These are phyloP conservation scores for Beauveria sp. DNA, from an alignment of 2,329 filamentous ascomycete species.

Conservation along the genomic window DNA sequence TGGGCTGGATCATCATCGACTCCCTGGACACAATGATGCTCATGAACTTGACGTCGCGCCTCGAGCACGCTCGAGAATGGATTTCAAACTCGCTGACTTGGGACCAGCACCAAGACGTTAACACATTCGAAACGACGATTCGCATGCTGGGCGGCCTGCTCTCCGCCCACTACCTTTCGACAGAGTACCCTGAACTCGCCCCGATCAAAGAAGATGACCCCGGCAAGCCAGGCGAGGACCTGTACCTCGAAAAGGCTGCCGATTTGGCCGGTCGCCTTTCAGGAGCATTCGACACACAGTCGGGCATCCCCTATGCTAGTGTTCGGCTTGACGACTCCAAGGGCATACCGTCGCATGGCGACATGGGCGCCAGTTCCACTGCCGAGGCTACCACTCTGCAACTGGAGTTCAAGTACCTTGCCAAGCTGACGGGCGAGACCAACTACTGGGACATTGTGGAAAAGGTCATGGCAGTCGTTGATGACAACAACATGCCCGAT, in stretches of 20 bases:
- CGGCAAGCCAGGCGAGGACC: slow-evolving; percentile 70
- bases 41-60: slow-evolving; percentile 88
- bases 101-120: slow-evolving; percentile 90
- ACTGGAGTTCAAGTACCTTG: slow-evolving; percentile 93
- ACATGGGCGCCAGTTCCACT: slow-evolving; percentile 83
- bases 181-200: slow-evolving; percentile 69
- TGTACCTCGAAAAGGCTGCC: slow-evolving; percentile 93
- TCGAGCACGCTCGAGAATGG: slow-evolving; percentile 84
- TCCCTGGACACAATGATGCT: slow-evolving; percentile 93
- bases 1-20: slow-evolving; percentile 98
- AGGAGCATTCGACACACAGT: slow-evolving; percentile 78
- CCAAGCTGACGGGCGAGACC: slow-evolving; percentile 87
- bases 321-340: slow-evolving; percentile 73
- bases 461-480: slow-evolving; percentile 84
- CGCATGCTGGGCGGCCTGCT: slow-evolving; percentile 92
- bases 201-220: slow-evolving; percentile 63
- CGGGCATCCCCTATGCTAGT: slow-evolving; percentile 84
- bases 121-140: slow-evolving; percentile 96
- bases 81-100: slow-evolving; percentile 73
- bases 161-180: slow-evolving; percentile 92
- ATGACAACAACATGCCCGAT: slow-evolving; percentile 69
- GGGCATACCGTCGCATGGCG: slow-evolving; percentile 74
- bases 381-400: slow-evolving; percentile 89
- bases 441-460: slow-evolving; percentile 90
- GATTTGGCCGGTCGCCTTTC: slow-evolving; percentile 84